Conservation (phyloP, 768 basidiomycete species). For the Daedaleopsis sinensis region DNA sequence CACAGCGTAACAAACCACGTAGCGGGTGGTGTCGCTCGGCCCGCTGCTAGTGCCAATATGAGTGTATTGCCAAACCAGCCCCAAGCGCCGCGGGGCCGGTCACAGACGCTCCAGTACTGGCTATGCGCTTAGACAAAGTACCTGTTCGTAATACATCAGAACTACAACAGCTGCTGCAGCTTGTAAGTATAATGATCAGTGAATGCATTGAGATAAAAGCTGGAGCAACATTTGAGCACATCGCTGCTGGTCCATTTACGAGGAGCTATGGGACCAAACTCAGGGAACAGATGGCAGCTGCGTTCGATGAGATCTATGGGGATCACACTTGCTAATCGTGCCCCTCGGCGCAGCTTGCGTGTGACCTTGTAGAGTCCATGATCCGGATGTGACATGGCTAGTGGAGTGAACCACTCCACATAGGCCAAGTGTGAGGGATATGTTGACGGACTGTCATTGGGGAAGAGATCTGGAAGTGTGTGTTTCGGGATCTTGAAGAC, state of each 20-base stretch:
- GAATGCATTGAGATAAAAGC: conserved; percentile 37
- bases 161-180: no score
- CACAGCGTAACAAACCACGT: no score
- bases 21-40: no score
- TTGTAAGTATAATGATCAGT: conserved; percentile 32
- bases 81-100: no score
- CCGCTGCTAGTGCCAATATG: no score
- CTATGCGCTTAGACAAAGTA: no score
- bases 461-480: not conserved
- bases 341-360: conserved; percentile 4
- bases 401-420: conserved; percentile 34
- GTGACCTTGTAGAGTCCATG: conserved; percentile 30
- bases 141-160: no score
- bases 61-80: no score
- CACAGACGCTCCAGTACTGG: no score
- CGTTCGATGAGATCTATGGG: conserved; percentile 24
- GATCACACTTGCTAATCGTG: conserved; percentile 26
- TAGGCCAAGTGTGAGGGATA: conserved; percentile 28
- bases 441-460: not conserved
- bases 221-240: conserved; percentile 32
- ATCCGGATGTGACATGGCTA: conserved; percentile 19
- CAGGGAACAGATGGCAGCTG: conserved; percentile 36
- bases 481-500: conserved; percentile 25
- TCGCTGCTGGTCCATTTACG: conserved; percentile 33
- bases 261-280: conserved; percentile 36